Evolutionary conservation across 192 early-diverging fungal species (phyloP).

Genomic region (Backusella mclennaniae): DNA sequence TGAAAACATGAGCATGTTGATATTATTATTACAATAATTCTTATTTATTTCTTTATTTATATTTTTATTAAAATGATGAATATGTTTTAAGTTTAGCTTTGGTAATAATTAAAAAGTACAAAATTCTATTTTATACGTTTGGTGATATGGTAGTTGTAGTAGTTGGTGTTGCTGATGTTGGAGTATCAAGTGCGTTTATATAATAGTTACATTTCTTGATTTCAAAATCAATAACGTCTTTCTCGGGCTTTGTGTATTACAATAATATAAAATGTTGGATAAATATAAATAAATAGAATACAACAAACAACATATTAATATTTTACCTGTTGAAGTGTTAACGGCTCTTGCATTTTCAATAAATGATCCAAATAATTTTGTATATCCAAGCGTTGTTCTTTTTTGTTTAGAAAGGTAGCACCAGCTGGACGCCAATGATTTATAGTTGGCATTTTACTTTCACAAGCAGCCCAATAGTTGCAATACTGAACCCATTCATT

Average conservation of each 20-base stretch:
- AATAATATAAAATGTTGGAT: not conserved
- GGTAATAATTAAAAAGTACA: not conserved
- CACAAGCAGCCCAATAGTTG: constrained; percentile 82
- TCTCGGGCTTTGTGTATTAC: not conserved
- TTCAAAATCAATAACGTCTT: not conserved
- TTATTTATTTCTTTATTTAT: not conserved
- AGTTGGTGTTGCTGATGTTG: not conserved
- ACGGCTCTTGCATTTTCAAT: constrained; percentile 5
- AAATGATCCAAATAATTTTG: constrained; percentile 11
- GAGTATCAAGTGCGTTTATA: not conserved
- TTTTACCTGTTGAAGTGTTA: not conserved
- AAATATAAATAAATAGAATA: not conserved
- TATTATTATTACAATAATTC: not conserved
- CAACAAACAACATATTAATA: not conserved
- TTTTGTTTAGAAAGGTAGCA: constrained; percentile 11
- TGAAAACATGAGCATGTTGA: not conserved
- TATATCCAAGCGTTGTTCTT: constrained; percentile 6
- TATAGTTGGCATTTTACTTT: constrained; percentile 53
- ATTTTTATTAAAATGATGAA: not conserved
- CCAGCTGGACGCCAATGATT: constrained; percentile 14
- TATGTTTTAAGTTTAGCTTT: not conserved
- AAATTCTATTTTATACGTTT: not conserved
- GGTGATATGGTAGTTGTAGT: not conserved
- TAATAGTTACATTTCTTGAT: constrained; percentile 1
- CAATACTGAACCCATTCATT: constrained; percentile 63